Percentiles rank a stretch among this genome's conserved stretches.
phyloP scores from a whole-genome alignment of 768 basidiomycete species.

The Tylopilus balloui region DNA sequence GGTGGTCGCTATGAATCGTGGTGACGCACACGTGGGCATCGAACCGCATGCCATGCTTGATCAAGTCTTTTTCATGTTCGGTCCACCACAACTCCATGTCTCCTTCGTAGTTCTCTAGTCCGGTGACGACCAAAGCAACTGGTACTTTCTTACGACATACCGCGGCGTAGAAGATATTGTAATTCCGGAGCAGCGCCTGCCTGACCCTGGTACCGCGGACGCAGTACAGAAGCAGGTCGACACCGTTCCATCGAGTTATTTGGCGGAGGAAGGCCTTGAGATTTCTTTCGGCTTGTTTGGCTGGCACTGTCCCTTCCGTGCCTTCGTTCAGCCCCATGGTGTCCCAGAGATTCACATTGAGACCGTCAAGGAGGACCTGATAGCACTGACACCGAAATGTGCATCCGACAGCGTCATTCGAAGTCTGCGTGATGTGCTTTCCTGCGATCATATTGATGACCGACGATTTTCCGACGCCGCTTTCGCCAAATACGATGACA shows the following conservation, averaged over 20 bases:
- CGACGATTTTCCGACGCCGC: slow-evolving; percentile 39
- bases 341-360: slow-evolving; percentile 28
- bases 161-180: slow-evolving; percentile 27
- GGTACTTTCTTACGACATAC: slow-evolving; percentile 32
- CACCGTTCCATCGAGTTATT: slow-evolving; percentile 25
- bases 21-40: slow-evolving; percentile 41
- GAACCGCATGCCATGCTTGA: slow-evolving; percentile 33
- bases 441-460: slow-evolving; percentile 38
- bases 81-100: slow-evolving; percentile 39
- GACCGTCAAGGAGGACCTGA: slow-evolving; percentile 15
- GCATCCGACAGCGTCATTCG: slow-evolving; percentile 31
- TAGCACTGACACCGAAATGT: slow-evolving; percentile 31
- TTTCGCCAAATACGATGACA: slow-evolving; percentile 40
- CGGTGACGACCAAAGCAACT: slow-evolving; percentile 33
- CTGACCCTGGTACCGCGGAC: slow-evolving; percentile 32
- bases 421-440: slow-evolving; percentile 24
- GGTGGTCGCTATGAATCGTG: slow-evolving; percentile 26
- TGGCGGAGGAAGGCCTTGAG: slow-evolving; percentile 33
- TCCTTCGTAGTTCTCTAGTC: slow-evolving; percentile 32
- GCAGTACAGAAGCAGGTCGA: slow-evolving; percentile 33
- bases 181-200: slow-evolving; percentile 26
- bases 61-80: slow-evolving; percentile 30
- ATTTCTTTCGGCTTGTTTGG: slow-evolving; percentile 20
- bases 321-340: slow-evolving; percentile 33
- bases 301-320: slow-evolving; percentile 25